Base-by-base conservation (phyloP, 169 alveolate genomes). In the Perkinsus marinus region DNA sequence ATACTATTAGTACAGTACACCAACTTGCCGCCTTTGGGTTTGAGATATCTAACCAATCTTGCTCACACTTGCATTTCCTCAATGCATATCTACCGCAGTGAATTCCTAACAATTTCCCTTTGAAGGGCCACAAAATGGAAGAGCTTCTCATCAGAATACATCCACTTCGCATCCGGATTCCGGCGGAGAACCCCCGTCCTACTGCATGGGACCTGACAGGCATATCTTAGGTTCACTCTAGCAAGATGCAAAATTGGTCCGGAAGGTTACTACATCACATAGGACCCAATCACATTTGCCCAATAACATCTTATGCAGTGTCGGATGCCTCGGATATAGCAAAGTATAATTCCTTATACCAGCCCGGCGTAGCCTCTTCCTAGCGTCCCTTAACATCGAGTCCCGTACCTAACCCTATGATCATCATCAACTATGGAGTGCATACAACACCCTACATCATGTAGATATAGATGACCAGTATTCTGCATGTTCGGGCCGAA, bases 101-200 rank as follows among this genome's bases (percentile, higher is more conserved):
- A 96, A 39, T 93, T 91, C 90, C 94, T 95, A 68, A 96, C 95
- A 69, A 96, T 96, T 16, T 95, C 92, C 39, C 98, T 91, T 91
- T 96, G 98, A 30, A 89, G 68, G 43, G 93, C 93, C 13, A 95
- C 92, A 89, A 90, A 92, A 13, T 90, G 91, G 34, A 69, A 68
- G 37, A 92, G 94, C 93, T 94, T 94, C 0, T 94, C 95, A 68
- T 93, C 95, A n/a, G 94, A 57, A 89, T 93, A 96, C n/a, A 93
- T 95, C 96, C 97, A 96, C 94, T 97, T 98, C 92, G 97, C 90
- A 93, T 97, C 99, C 37, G 99, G 99, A 91, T 96, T 97, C 93
- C 98, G 96, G 92, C 99, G 96, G 90, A 96, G 94, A 0, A 98
- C 97, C 68, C 99, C 99, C 19, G 97, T 95, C 36, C 98, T 98